A percentile compares a stretch with the other conserved stretches of the same genome.
These are phyloP conservation scores for Lathyrus oleraceus DNA, from an alignment of 306 rosid genomes.

Conservation along the genomic window DNA sequence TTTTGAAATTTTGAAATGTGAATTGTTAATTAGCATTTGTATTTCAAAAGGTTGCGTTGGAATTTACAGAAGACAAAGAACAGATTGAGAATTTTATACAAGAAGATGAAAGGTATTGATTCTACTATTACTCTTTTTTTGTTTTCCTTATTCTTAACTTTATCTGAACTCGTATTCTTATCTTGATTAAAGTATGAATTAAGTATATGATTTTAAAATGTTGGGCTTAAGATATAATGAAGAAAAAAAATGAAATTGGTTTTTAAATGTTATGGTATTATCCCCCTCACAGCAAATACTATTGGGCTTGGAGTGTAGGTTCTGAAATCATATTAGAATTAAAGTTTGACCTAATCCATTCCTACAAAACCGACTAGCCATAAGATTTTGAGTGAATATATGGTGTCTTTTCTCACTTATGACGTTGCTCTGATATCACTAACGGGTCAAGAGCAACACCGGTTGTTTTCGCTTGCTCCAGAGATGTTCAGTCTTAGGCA, in stretches of 20 bases:
- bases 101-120: slow-evolving; percentile 41
- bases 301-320: too few species aligned
- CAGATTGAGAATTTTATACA: slow-evolving; percentile 53
- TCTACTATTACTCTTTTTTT: neutral
- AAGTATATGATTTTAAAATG: slow-evolving; percentile 3
- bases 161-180: neutral
- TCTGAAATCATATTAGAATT: too few species aligned
- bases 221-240: neutral
- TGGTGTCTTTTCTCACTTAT: too few species aligned
- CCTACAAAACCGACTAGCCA: too few species aligned
- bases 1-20: neutral
- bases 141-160: slow-evolving; percentile 6
- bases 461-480: too few species aligned
- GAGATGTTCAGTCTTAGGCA: too few species aligned
- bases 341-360: too few species aligned
- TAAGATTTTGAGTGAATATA: too few species aligned
- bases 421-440: too few species aligned
- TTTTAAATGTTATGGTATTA: too few species aligned
- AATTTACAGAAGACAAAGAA: slow-evolving; percentile 70
- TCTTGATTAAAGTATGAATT: slow-evolving; percentile 2
- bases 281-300: too few species aligned
- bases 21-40: neutral
- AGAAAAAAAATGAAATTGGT: neutral
- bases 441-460: too few species aligned
- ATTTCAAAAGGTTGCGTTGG: slow-evolving; percentile 74